Base-by-base conservation (phyloP, 1,284 basidiomycete species). In the Naganishia sp. region DNA sequence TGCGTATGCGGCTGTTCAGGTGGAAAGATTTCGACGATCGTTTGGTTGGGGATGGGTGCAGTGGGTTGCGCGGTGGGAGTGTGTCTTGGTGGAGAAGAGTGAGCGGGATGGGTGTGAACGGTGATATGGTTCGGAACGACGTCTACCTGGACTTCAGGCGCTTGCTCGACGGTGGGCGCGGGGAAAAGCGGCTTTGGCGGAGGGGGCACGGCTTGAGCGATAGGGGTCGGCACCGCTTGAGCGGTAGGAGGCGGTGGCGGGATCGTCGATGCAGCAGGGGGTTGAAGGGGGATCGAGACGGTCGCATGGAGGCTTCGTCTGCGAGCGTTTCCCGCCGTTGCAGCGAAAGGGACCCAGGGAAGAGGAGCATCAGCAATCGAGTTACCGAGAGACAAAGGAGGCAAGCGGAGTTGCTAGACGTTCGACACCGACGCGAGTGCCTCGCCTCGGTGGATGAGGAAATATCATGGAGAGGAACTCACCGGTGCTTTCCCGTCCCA, bases 221-320 rank as follows among this genome's bases (percentile, higher is more conserved):
- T 18, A 18, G 52, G 32, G 4, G 52, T 17, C 13, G 52, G 23
- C 45, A 41, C 15, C 6, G 28, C 21, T 18, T n/a, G 47, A 15
- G 58, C 1, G 1, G 39, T 6, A 25, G 35, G 35, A 50, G 49
- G n/a, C 7, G 47, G 31, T 60, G 35, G 35, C 23, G 39, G 21
- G 18, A 23, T 10, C 13, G 35, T 35, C 1, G 53, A 13, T 11
- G 53, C 17, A 11, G 32, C 32, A 15, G 53, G 17, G 2, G 35
- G 55, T 32, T 58, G 58, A 7, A 61, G 21, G 13, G 58, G 58
- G 17, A 61, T 61, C 1, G 58, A 51, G 21, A 61, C 58, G 35
- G 58, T 61, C n/a, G 58, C 58, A 23, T 61, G 47, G 6, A 61
- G 58, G 10, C 58, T 50, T 25, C 58, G 46, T 23, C 58, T 61